Base-by-base conservation (phyloP, 305 asterid genomes). In the Lippia alba region DNA sequence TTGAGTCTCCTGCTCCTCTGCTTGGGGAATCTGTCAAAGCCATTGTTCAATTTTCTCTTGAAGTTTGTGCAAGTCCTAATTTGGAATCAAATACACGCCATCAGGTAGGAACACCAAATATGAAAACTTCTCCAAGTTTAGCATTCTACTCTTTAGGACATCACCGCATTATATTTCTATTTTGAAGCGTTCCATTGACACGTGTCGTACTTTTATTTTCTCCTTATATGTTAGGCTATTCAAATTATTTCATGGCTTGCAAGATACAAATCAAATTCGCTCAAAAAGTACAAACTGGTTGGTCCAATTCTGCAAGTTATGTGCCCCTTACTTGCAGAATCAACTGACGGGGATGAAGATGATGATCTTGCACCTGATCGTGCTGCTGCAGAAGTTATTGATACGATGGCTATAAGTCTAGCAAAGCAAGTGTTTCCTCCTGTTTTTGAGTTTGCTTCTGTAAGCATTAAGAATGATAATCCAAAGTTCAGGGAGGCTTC, bases 201-300 rank as follows among this genome's bases (percentile, higher is more conserved):
- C 24, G 16, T 78, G 45, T 45, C 71, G 49, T 66, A 32, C 66
- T 56, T 72, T 14, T 60, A 53, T 60, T 65, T 75, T 72, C 70
- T 54, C 48, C 72, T 58, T 63, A 50, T 74, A 65, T 79, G 76
- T 69, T 86, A 95, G 99, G 97, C 97, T 75, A 89, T 95, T 81
- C 99, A 95, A 87, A 95, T 95, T 57, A 87, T 95, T 79, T 95
- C 99, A 70, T 95, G 99, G 99, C 99, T 95, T 79, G 96, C 96
- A 59, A 88, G 86, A 77, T 95, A 81, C 67, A 95, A 95, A 79
- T 77, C 96, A 32, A 90, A 74, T 81, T 95, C 99, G 72, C 91
- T 95, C 69, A 95, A 92, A 75, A 95, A 90, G 89, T 89, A 95
- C 90, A 95, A 90, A 91, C 89, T 92, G 76, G 98, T 89, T 61